Conservation (phyloP, 306 rosid species). For the Vicia villosa region DNA sequence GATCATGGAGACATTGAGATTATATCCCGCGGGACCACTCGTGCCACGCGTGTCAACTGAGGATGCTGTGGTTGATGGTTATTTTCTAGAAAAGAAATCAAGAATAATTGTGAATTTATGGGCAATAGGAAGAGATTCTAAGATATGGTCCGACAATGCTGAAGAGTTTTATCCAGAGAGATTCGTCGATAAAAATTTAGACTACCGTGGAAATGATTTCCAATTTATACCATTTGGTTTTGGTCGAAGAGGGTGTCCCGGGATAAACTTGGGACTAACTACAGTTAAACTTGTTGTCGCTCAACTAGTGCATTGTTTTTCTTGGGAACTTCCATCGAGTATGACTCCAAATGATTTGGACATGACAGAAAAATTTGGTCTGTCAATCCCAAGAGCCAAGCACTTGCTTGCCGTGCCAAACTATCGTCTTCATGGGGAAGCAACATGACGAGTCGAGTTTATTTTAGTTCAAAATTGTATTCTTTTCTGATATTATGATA, state of each 20-base stretch:
- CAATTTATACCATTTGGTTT: slow-evolving; percentile 47
- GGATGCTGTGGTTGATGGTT: slow-evolving; percentile 38
- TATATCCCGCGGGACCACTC: slow-evolving; percentile 42
- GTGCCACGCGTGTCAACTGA: slow-evolving; percentile 38
- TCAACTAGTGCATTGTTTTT: slow-evolving; percentile 47
- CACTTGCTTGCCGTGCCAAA: slow-evolving; percentile 4
- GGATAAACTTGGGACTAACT: slow-evolving; percentile 37
- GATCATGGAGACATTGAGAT: slow-evolving; percentile 47
- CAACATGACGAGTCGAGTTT: background rate
- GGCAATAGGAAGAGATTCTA: slow-evolving; percentile 49
- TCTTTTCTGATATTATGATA: background rate
- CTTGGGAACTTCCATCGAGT: slow-evolving; percentile 40
- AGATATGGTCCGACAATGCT: slow-evolving; percentile 43
- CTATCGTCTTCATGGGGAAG: background rate
- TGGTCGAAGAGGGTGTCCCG: slow-evolving; percentile 51
- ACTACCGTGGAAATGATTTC: slow-evolving; percentile 30
- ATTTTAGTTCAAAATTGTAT: background rate
- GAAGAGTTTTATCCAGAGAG: slow-evolving; percentile 48
- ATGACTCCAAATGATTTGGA: slow-evolving; percentile 34
- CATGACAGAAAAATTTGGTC: slow-evolving; percentile 42
- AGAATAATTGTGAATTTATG: slow-evolving; percentile 38
- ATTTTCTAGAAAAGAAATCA: slow-evolving; percentile 26
- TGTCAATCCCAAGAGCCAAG: slow-evolving; percentile 21
- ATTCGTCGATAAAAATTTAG: slow-evolving; percentile 10
- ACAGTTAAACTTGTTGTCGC: slow-evolving; percentile 34